Base-by-base conservation (phyloP, 768 basidiomycete species). In the Gloeopeniophorella convolvens region DNA sequence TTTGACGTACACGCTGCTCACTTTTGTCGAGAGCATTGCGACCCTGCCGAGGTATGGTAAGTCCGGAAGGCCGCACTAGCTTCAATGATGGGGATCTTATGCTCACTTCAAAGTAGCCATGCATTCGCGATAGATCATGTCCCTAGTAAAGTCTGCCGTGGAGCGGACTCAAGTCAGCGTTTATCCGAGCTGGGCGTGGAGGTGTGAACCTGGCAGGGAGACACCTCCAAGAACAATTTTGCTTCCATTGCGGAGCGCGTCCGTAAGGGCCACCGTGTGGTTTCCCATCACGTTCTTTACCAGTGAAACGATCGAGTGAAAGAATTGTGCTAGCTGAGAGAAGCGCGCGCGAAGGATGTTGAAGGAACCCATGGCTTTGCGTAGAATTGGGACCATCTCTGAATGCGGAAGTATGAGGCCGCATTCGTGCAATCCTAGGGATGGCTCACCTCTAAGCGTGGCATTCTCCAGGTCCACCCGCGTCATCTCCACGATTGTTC, bases 271-370 rank as follows among this genome's bases (percentile, higher is more conserved):
- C 10, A 18, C 26, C 27, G 23, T 42, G 24, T 27, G 24, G 26
- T 42, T 42, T 16, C 26, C 41, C 26, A 28, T 42, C 7, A 42
- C 41, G 4, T 16, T 42, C 16, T 42, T 42, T 27, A 42, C 41
- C 12, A 42, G 23, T 42, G 10, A 42, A 28, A 42, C 41, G 10
- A 42, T 42, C 2, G 26, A 42, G 26, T 27, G 41, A 24, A 42
- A 26, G 41, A 42, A 42, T 24, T 42, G 26, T 5, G 41, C 41
- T 18, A 42, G 16, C 27, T 27, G 41, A 4, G 41, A 42, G 41
- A 42, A 42, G 12, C 41, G 41, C 27, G 41, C 41, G 16, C 41
- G 41, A n/a, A 42, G 41, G 12, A 42, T 42, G n/a, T 42, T 42
- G 41, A 42, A 42, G 6, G 41, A 42, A 16, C 41, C 27, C 18